Evolutionary conservation across 2,329 filamentous ascomycete genomes (phyloP).

Genomic region (Rosellinia necatrix): DNA sequence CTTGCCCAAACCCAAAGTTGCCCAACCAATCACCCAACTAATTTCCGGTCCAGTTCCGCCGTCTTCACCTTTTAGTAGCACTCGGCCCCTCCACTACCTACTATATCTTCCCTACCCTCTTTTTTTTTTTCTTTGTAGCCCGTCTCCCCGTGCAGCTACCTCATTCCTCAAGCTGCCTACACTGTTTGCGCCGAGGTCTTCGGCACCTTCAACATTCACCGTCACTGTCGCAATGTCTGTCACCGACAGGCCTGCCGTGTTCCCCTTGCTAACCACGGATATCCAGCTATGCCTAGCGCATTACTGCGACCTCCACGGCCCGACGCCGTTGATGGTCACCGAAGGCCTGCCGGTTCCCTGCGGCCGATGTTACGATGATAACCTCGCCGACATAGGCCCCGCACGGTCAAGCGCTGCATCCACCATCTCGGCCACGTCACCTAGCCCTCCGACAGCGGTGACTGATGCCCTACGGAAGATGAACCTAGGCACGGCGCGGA

Average conservation of each 20-base stretch:
- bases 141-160: background rate
- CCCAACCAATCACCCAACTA: constrained; percentile 1
- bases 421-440: constrained; percentile 34
- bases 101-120: background rate
- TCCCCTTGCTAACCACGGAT: constrained; percentile 46
- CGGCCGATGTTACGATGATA: constrained; percentile 60
- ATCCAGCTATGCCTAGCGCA: constrained; percentile 71
- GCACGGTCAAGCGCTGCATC: constrained; percentile 48
- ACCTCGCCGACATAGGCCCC: constrained; percentile 41
- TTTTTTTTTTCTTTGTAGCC: background rate
- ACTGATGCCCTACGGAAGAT: constrained; percentile 55
- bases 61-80: constrained; percentile 25
- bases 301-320: constrained; percentile 72
- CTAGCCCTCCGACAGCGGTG: constrained; percentile 46
- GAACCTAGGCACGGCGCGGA: constrained; percentile 48
- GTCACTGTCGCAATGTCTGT: constrained; percentile 35
- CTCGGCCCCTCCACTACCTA: constrained; percentile 11
- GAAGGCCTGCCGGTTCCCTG: constrained; percentile 67
- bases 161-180: constrained; percentile 8
- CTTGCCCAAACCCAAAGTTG: constrained; percentile 10
- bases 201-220: constrained; percentile 4
- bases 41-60: too few relatives aligned
- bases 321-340: constrained; percentile 71
- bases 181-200: constrained; percentile 12
- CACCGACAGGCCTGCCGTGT: constrained; percentile 29